These are phyloP conservation scores for Aschersonia sp. DNA, from an alignment of 2,329 filamentous ascomycete genomes.

Conservation along the genomic window DNA sequence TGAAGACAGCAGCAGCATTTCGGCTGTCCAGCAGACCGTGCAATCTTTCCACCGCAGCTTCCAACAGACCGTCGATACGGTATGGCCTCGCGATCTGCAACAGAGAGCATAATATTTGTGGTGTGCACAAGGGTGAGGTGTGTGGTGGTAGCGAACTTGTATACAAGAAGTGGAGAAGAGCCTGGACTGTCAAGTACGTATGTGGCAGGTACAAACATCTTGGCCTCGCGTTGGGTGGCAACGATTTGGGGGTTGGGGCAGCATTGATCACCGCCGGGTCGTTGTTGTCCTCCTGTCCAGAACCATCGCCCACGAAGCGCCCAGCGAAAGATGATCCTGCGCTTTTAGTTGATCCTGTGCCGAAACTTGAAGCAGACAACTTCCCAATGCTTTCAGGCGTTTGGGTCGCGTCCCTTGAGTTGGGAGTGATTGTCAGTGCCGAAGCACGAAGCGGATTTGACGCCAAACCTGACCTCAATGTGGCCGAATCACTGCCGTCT, in stretches of 20 bases:
- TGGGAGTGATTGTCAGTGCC: slow-evolving; percentile 70
- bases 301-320: slow-evolving; percentile 17
- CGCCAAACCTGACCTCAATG: slow-evolving; percentile 50
- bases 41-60: slow-evolving; percentile 81
- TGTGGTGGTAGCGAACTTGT: slow-evolving; percentile 73
- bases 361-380: slow-evolving; percentile 18
- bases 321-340: slow-evolving; percentile 16
- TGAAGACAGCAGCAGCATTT: slow-evolving; percentile 94
- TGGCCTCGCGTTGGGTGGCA: slow-evolving; percentile 53
- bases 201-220: slow-evolving; percentile 87
- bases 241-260: slow-evolving; percentile 39
- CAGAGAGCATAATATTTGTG: slow-evolving; percentile 89
- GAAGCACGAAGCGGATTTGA: slow-evolving; percentile 56
- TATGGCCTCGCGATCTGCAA: slow-evolving; percentile 89
- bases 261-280: slow-evolving; percentile 30
- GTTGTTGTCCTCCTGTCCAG: slow-evolving; percentile 23
- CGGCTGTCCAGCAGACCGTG: slow-evolving; percentile 81
- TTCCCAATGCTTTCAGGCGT: background rate
- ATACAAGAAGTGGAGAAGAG: slow-evolving; percentile 85
- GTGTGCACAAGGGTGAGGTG: slow-evolving; percentile 68
- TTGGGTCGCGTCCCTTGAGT: slow-evolving; percentile 35
- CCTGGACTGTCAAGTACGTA: slow-evolving; percentile 76
- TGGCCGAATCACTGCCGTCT: slow-evolving; percentile 60
- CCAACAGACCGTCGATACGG: slow-evolving; percentile 78
- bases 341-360: background rate